phyloP scores from a whole-genome alignment of 106 monocot species.

The Dendrobium huoshanense region DNA sequence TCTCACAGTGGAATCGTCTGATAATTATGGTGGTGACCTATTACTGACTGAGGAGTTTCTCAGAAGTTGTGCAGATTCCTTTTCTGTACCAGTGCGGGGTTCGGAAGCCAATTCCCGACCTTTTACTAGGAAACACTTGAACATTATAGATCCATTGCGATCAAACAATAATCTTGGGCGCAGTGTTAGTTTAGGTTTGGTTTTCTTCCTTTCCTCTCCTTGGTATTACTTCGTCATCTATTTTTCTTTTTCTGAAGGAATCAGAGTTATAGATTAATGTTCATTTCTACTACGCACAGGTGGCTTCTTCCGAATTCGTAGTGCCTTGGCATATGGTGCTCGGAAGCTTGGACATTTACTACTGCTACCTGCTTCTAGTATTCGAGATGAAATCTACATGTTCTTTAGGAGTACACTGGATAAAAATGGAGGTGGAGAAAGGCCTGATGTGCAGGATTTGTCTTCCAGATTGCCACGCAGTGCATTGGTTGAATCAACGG shows the following conservation, averaged over 20 bases:
- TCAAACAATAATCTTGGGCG: constrained; percentile 90
- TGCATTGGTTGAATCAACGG: background rate
- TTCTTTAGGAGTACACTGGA: constrained; percentile 77
- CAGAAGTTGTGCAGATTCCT: constrained; percentile 32
- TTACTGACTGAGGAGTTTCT: constrained; percentile 65
- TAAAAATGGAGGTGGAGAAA: constrained; percentile 50
- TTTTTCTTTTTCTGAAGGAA: background rate
- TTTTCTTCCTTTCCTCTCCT: background rate
- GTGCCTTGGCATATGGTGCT: constrained; percentile 81
- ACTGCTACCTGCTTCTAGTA: constrained; percentile 28
- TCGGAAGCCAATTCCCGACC: constrained; percentile 16
- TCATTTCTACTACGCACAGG: constrained; percentile 30
- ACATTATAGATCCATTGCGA: constrained; percentile 86
- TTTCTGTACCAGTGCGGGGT: constrained; percentile 24
- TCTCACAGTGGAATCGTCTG: constrained; percentile 27
- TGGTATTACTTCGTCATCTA: background rate
- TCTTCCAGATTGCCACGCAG: background rate
- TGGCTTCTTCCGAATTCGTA: constrained; percentile 70
- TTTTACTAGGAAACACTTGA: constrained; percentile 68
- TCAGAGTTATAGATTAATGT: background rate
- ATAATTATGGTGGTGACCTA: constrained; percentile 38
- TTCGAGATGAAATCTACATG: constrained; percentile 34
- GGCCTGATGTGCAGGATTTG: constrained; percentile 36
- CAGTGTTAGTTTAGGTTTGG: constrained; percentile 77
- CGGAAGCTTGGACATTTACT: constrained; percentile 66